Percentiles rank a stretch among this genome's conserved stretches.
Evolutionary conservation across 306 rosid genomes (phyloP).

Genomic region (Arachis stenosperma): DNA sequence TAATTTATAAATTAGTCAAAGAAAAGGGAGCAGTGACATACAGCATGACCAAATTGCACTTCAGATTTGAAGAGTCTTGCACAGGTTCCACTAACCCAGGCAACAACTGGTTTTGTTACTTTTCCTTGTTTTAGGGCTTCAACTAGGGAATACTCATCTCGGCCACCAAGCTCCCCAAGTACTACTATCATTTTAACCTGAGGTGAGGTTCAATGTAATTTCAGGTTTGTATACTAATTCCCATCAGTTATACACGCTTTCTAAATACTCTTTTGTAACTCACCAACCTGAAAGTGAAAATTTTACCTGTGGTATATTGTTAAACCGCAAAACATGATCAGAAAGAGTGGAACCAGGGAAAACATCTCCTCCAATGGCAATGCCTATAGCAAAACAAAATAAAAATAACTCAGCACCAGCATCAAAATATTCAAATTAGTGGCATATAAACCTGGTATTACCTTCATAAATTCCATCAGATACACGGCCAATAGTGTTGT

Average conservation of each 20-base stretch:
- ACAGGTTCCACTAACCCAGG: slow-evolving; percentile 99
- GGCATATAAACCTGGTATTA: slow-evolving; percentile 41
- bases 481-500: slow-evolving; percentile 90
- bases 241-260: slow-evolving; percentile 14
- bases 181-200: slow-evolving; percentile 95
- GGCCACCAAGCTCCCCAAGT: slow-evolving; percentile 99
- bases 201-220: slow-evolving; percentile 48
- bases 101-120: slow-evolving; percentile 92
- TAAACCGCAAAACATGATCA: slow-evolving; percentile 96
- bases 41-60: slow-evolving; percentile 99
- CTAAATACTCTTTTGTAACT: slow-evolving; percentile 30
- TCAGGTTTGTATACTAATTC: slow-evolving; percentile 2
- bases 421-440: slow-evolving; percentile 27
- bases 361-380: slow-evolving; percentile 99
- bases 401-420: slow-evolving; percentile 31
- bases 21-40: slow-evolving; percentile 53
- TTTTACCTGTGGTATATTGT: slow-evolving; percentile 93
- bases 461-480: slow-evolving; percentile 98
- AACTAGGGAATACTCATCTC: slow-evolving; percentile 93
- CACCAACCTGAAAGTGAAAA: slow-evolving; percentile 32
- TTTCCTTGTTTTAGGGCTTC: slow-evolving; percentile 97
- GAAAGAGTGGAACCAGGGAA: slow-evolving; percentile 99
- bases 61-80: slow-evolving; percentile 97
- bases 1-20: slow-evolving; percentile 29
- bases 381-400: slow-evolving; percentile 58